Base-by-base conservation (phyloP, 108 stramenopile genomes). In the Nannochloropsis gaditana region DNA sequence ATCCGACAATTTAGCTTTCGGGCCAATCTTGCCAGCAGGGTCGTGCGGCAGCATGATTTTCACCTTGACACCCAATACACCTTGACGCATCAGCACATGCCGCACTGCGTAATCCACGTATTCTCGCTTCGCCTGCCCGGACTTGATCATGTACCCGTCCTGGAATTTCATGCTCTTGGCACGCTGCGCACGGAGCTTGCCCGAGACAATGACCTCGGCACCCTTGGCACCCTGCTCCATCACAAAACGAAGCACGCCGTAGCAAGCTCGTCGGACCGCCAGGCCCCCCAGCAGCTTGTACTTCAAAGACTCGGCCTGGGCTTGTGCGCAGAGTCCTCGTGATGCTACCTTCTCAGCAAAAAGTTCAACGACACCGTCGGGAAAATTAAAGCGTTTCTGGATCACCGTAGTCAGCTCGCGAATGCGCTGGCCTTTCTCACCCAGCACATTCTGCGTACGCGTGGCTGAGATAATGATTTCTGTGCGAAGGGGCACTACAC, bases 61-160 rank as follows among this genome's bases (percentile, higher is more conserved):
- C 45, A 99, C 99, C 91, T 94, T 97, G 89, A 99, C 97, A 88
- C 99, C 99, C 85, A 99, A 94, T 59, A 99, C 96, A 83, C 99
- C 99, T 93, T 99, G 99, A 85, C 98, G 92, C 98, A 99, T 98
- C 87, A 97, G 90, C 9, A 99, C 99, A 94, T 99, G 98, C 86
- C 99, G 95, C 43, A 98, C 97, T 45, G 99, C 99, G 83, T 88
- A 88, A 91, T 98, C 97, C 83, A 98, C 97, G 96, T 99, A 99
- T 44, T 96, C 97, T 90, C 96, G 93, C 89, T 94, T 93, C 83
- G 97, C 96, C 87, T 98, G 97, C 84, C 99, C 99, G 45, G 97
- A 95, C 95, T 99, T 99, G 96, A 99, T 98, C 99, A 99, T 99
- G 96, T 98, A 99, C 19, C 99, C 99, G 86, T 99, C 97, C 45